Conservation (phyloP, 2,329 filamentous ascomycete species). For the Penicillium sp. region DNA sequence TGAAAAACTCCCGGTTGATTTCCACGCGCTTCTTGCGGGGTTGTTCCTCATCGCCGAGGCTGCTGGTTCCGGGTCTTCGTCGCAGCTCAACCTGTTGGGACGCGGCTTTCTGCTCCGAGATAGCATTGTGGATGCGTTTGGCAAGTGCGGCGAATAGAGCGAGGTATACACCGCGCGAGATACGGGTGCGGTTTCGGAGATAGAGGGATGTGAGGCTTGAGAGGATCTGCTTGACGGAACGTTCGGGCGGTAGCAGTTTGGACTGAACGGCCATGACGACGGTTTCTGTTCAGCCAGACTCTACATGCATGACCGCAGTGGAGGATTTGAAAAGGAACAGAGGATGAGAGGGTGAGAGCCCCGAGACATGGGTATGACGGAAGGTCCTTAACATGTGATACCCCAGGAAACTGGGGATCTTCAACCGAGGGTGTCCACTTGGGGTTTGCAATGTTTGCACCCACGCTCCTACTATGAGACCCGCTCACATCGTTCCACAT, state of each 20-base stretch:
- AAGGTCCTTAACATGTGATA: conserved; percentile 26
- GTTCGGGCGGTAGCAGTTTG: conserved; percentile 67
- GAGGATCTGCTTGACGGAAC: conserved; percentile 66
- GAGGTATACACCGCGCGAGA: conserved; percentile 82
- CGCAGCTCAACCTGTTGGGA: conserved; percentile 67
- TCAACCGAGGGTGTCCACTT: conserved; percentile 21
- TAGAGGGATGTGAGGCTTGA: conserved; percentile 72
- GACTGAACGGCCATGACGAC: conserved; percentile 71
- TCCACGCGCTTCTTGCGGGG: conserved; percentile 75
- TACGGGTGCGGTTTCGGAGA: conserved; percentile 74
- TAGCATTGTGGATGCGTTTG: conserved; percentile 86
- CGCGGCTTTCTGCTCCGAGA: conserved; percentile 89
- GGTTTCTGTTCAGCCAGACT: conserved; percentile 21
- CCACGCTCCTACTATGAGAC: too few relatives aligned
- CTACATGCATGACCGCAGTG: conserved; percentile 19
- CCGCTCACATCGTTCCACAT: too few relatives aligned
- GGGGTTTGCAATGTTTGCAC: neutral
- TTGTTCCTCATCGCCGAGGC: conserved; percentile 34
- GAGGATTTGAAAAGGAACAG: neutral
- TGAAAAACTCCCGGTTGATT: conserved; percentile 84
- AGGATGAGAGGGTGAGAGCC: neutral
- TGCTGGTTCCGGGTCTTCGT: conserved; percentile 52
- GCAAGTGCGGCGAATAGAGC: conserved; percentile 77
- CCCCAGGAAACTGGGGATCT: conserved; percentile 24
- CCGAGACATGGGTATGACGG: conserved; percentile 12